Percentiles rank a stretch among this genome's conserved stretches.
These are phyloP conservation scores for Saccharomycopsis schoenii DNA, from an alignment of 805 yeast species.

Conservation along the genomic window DNA sequence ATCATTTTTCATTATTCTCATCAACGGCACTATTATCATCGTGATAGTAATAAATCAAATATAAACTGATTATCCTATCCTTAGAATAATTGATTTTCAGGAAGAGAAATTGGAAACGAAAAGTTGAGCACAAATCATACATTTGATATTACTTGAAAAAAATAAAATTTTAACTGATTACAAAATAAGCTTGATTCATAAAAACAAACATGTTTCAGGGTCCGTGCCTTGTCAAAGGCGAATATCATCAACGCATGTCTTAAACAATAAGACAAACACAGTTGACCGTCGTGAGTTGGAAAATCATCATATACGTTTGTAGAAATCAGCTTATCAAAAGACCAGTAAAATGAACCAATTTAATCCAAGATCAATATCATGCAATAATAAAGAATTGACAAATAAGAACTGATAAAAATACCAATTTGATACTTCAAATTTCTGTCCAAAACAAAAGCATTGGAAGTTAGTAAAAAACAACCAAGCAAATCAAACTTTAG, in stretches of 20 bases:
- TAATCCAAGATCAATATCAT: no score
- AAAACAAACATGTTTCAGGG: conserved; percentile 11
- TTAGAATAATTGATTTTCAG: not conserved
- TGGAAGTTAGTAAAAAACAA: not conserved
- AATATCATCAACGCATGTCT: conserved; percentile 54
- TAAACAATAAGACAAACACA: conserved; percentile 43
- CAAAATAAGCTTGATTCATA: not conserved
- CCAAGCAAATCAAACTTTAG: not conserved
- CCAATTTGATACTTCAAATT: not conserved
- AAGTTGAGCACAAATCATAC: not conserved
- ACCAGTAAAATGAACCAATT: not conserved
- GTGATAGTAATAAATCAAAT: not conserved
- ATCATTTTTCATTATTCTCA: not conserved
- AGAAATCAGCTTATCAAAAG: not conserved
- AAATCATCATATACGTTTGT: conserved; percentile 42
- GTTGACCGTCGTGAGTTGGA: conserved; percentile 69
- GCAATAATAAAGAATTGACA: not conserved
- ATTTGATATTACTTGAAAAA: not conserved
- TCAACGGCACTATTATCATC: not conserved
- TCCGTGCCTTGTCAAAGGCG: conserved; percentile 86
- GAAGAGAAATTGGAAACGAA: not conserved
- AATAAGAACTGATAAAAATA: not conserved
- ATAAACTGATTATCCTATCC: not conserved
- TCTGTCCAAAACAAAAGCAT: not conserved
- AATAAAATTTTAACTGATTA: not conserved